Evolutionary conservation across 176 grass and related monocot genomes (phyloP), one percentile per base, ranked within the genome.

Genomic region (Tillandsia fasciculata): DNA sequence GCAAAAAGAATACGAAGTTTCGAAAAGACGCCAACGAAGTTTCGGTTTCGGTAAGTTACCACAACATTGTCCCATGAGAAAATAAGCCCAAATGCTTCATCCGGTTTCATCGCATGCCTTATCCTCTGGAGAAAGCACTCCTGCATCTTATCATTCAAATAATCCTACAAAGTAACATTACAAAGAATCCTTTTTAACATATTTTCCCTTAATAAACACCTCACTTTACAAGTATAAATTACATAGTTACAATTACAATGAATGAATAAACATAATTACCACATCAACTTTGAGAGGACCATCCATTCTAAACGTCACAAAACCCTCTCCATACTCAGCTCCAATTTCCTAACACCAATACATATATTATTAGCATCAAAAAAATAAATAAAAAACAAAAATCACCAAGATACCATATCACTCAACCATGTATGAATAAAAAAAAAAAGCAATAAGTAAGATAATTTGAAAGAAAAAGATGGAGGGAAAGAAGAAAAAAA

Each of bases 1-100:
- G 33, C 33, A 42, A 42, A 42, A 42, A 42, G 33, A 42, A 42
- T 42, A 42, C 33, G 33, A 42, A 42, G 33, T 42, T 42, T 24
- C 24, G 24, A 24, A 24, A 24, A 24, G 24, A 24, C 24, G 24
- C 24, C 24, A 24, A 1, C 24, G 24, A 24, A 24, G 24, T 24
- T 24, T 24, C 24, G 24, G 24, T 24, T 24, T 42, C 0, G 33
- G 33, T 42, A 69, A 79, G 83, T 83, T 71, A 93, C 89, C 72
- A 99, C 86, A 61, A 99, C 94, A 80, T 93, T 93, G 71, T 99
- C 89, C 94, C 94, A 99, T 15, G 94, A 93, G 73, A 99, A 99
- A 69, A 99, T 90, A 14, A 99, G 84, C 52, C 89, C 89, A 85
- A 92, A 87, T n/a, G 89, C 89, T 76, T 99, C 94, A 90, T 93